phyloP scores from a whole-genome alignment of 768 basidiomycete species.

The Podaxis carcinomalis region DNA sequence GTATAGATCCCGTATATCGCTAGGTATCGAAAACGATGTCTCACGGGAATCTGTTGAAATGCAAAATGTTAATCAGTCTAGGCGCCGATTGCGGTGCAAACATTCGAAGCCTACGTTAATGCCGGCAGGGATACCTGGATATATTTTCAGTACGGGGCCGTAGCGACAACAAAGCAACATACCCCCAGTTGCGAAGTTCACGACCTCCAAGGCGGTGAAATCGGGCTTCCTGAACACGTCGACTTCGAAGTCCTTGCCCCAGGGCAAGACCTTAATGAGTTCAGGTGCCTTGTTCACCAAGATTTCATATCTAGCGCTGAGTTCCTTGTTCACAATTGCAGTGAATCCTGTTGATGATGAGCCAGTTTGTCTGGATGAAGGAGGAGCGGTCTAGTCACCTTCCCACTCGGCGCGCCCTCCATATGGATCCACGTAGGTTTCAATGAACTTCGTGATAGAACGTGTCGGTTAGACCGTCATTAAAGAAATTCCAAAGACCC shows the following conservation, averaged over 20 bases:
- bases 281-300: constrained; percentile 75
- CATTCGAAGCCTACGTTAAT: constrained; percentile 57
- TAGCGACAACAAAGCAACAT: constrained; percentile 13
- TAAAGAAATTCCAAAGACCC: constrained; percentile 16
- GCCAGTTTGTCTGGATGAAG: constrained; percentile 7
- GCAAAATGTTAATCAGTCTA: background rate
- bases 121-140: constrained; percentile 74
- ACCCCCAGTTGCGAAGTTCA: constrained; percentile 84
- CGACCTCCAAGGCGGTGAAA: constrained; percentile 80
- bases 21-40: constrained; percentile 12
- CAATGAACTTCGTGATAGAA: constrained; percentile 47
- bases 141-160: constrained; percentile 2
- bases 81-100: background rate
- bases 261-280: constrained; percentile 77
- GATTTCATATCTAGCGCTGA: constrained; percentile 77
- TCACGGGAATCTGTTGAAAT: constrained; percentile 55
- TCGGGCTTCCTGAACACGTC: constrained; percentile 82
- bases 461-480: background rate
- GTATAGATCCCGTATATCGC: background rate
- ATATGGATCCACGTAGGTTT: constrained; percentile 87
- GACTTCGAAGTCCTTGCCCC: constrained; percentile 69
- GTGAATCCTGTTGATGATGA: constrained; percentile 60
- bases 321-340: constrained; percentile 80
- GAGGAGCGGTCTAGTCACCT: constrained; percentile 36
- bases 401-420: constrained; percentile 94